These are phyloP conservation scores for Dendrostoma leiphaemia DNA, from an alignment of 2,329 filamentous ascomycete genomes.

Conservation along the genomic window DNA sequence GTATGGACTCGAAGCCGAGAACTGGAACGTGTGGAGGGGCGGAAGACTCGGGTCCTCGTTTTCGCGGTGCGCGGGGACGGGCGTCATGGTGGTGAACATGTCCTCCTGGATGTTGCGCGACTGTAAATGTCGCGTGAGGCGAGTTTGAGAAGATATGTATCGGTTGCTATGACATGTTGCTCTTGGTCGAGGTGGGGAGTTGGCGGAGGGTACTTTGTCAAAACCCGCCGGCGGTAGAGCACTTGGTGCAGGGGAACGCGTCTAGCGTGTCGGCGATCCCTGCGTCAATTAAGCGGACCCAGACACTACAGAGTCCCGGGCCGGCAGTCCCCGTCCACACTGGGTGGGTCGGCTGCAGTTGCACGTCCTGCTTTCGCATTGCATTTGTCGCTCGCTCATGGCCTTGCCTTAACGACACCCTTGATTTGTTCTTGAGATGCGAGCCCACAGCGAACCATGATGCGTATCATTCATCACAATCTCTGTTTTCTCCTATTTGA, in stretches of 20 bases:
- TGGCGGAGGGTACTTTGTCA: neutral
- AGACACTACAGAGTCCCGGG: too few species aligned
- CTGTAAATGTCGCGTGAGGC: neutral
- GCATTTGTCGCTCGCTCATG: too few species aligned
- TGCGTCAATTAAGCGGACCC: neutral
- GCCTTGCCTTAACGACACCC: too few species aligned
- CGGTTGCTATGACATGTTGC: neutral
- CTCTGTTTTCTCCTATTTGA: too few species aligned
- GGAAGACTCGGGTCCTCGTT: conserved; percentile 25
- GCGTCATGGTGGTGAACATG: conserved; percentile 35
- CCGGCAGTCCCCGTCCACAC: too few species aligned
- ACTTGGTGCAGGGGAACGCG: neutral
- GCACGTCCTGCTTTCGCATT: too few species aligned
- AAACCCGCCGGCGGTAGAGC: neutral
- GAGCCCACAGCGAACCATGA: too few species aligned
- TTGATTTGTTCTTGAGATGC: too few species aligned
- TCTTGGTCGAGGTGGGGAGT: neutral
- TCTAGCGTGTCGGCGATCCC: conserved; percentile 3
- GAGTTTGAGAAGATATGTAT: too few species aligned
- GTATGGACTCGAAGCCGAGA: conserved; percentile 35
- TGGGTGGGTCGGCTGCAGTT: too few species aligned
- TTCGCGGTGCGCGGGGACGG: conserved; percentile 43
- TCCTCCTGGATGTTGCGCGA: conserved; percentile 4
- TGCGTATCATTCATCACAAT: too few species aligned
- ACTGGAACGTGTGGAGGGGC: neutral